Base-by-base conservation (phyloP, 306 rosid genomes). In the Adenanthera pavonina region DNA sequence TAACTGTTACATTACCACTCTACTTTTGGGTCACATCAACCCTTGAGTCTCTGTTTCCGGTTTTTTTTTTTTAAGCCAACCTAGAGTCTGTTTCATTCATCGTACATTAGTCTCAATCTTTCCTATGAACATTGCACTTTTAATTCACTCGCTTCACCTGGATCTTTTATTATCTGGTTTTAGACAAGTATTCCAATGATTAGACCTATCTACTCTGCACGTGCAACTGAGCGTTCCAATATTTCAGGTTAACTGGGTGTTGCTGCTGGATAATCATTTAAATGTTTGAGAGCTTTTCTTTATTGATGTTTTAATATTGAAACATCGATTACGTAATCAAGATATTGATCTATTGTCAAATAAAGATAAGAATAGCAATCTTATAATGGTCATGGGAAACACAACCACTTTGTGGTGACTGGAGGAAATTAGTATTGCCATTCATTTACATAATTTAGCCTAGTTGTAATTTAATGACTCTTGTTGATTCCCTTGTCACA, bases 401-500 rank as follows among this genome's bases (percentile, higher is more conserved):
- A 33, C 25, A 74, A 49, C 30, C 64, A 70, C 60, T 68, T 66
- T 66, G 38, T 47, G 33, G 17, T 66, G 72, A 51, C 62, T 41
- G 34, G 69, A 67, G 65, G 43, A 35, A 38, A 68, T 64, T 61
- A 47, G 43, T 64, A 17, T 69, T 61, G 48, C 54, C 51, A 51
- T 47, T 53, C 68, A 33, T 53, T 68, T 48, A 34, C 76, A 71
- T 59, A n/a, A 68, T 75, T 54, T 30, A 17, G 35, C 34, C 3
- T 19, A 10, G 41, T 84, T 49, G 14, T 78, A 53, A 82, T 66
- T 9, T 79, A 48, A 81, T 66, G 53, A 65, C 65, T 34, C 20
- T 66, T 79, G 60, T 80, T 69, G 6, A 17, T 49, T 72, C 76
- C 76, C 53, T 67, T 80, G 57, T 70, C 68, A 88, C 92, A 96